A percentile compares a stretch with the other conserved stretches of the same genome.
These are phyloP conservation scores for Osmanthus fragrans DNA, from an alignment of 257 asterid genomes.

Conservation along the genomic window DNA sequence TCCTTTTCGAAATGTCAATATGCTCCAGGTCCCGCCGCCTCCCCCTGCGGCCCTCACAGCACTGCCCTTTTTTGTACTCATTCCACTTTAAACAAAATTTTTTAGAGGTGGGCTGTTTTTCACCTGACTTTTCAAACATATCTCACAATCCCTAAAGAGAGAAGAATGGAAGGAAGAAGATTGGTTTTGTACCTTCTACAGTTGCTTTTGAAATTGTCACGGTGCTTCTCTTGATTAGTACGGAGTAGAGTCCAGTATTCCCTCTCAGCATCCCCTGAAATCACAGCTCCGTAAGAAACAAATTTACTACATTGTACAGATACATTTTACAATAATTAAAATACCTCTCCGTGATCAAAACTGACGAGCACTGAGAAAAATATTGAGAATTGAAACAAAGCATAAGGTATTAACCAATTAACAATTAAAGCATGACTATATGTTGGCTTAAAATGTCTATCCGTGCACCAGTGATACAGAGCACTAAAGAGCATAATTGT, in stretches of 20 bases:
- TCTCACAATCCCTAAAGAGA: no score
- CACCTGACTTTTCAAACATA: not conserved
- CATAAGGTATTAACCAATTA: no score
- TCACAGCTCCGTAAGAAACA: not conserved
- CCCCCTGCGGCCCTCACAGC: no score
- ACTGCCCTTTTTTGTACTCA: no score
- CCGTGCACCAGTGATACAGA: not conserved
- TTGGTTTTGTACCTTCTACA: no score
- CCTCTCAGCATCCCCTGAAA: conserved; percentile 88
- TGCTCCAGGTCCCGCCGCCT: no score
- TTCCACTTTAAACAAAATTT: not conserved
- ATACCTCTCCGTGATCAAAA: not conserved
- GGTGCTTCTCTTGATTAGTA: conserved; percentile 51
- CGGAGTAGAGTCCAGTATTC: conserved; percentile 82
- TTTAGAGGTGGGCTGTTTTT: not conserved
- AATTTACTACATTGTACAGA: not conserved
- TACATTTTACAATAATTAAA: not conserved
- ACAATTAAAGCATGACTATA: not conserved
- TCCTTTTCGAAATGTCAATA: no score
- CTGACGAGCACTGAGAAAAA: not conserved
- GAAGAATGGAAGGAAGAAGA: not conserved
- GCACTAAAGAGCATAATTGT: not conserved
- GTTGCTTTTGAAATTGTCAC: no score
- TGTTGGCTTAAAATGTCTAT: not conserved
- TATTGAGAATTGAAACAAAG: no score